Conservation (phyloP, 2,329 filamentous ascomycete genomes). For the Alternaria alternata region DNA sequence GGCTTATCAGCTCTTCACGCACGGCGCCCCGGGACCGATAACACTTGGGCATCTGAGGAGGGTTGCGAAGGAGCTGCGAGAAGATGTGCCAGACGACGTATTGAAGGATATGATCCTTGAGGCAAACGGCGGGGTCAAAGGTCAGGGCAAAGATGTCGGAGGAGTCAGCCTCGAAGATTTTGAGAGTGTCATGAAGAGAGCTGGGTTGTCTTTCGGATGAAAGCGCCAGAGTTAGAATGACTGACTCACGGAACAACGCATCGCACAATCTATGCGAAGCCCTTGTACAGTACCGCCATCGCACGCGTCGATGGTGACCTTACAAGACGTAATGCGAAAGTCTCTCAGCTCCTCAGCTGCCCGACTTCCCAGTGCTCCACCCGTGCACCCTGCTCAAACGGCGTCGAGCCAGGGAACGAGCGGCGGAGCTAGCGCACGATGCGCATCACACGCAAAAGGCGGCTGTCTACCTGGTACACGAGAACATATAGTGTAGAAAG, state of each 20-base stretch:
- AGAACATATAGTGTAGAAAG: neutral
- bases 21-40: slow-evolving; percentile 67
- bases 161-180: slow-evolving; percentile 84
- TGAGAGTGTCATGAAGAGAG: slow-evolving; percentile 82
- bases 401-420: no score
- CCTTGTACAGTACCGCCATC: neutral
- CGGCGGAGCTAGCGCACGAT: neutral
- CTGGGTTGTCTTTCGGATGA: slow-evolving; percentile 78
- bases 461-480: neutral
- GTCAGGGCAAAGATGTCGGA: slow-evolving; percentile 63
- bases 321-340: neutral
- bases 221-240: neutral
- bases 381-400: neutral
- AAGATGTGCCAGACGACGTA: slow-evolving; percentile 82
- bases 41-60: slow-evolving; percentile 79
- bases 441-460: neutral
- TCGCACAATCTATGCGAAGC: neutral
- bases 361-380: neutral
- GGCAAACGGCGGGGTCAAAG: slow-evolving; percentile 77
- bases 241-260: neutral
- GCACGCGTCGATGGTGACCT: neutral
- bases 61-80: slow-evolving; percentile 82
- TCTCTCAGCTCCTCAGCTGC: neutral
- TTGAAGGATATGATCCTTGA: slow-evolving; percentile 94
- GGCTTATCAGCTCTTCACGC: slow-evolving; percentile 83